phyloP scores from a whole-genome alignment of 192 early-diverging fungal genomes.

The Jimgerdemannia flammicorona region DNA sequence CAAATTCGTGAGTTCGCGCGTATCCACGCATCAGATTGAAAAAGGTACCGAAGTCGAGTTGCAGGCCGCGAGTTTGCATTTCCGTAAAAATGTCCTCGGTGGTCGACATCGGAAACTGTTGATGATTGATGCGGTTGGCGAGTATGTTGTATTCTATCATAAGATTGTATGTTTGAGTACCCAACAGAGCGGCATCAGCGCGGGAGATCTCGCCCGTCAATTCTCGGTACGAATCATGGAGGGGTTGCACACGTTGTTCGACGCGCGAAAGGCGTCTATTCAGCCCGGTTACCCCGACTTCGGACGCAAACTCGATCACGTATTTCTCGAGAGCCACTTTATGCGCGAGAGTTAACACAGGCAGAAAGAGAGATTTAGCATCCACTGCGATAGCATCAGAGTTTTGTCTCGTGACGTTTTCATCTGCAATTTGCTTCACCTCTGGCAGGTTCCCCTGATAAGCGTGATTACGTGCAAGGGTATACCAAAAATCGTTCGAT shows the following conservation, averaged over 20 bases:
- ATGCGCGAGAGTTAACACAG: background rate
- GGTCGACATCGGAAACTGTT: slow-evolving; percentile 17
- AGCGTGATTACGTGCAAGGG: background rate
- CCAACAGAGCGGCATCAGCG: background rate
- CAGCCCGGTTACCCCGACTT: background rate
- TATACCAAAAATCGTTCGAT: background rate
- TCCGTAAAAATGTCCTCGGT: slow-evolving; percentile 18
- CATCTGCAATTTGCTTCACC: background rate
- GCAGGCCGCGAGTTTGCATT: slow-evolving; percentile 17
- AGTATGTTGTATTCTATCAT: slow-evolving; percentile 20
- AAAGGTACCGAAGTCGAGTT: slow-evolving; percentile 18
- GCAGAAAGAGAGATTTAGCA: background rate
- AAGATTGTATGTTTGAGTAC: background rate
- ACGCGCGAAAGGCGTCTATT: background rate
- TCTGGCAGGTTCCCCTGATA: background rate
- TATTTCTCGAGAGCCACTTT: background rate
- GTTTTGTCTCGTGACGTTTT: background rate
- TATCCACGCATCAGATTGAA: slow-evolving; percentile 21
- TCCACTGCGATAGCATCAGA: background rate
- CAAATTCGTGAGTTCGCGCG: slow-evolving; percentile 21
- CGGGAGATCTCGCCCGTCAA: background rate
- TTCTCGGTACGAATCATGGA: background rate
- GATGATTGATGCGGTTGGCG: slow-evolving; percentile 24
- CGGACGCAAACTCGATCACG: background rate
- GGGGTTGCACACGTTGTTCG: background rate